Percentiles rank a stretch among this genome's conserved stretches.
Evolutionary conservation across 495 filamentous ascomycete species (phyloP).

Genomic region (Aspergillus carlsbadensis): DNA sequence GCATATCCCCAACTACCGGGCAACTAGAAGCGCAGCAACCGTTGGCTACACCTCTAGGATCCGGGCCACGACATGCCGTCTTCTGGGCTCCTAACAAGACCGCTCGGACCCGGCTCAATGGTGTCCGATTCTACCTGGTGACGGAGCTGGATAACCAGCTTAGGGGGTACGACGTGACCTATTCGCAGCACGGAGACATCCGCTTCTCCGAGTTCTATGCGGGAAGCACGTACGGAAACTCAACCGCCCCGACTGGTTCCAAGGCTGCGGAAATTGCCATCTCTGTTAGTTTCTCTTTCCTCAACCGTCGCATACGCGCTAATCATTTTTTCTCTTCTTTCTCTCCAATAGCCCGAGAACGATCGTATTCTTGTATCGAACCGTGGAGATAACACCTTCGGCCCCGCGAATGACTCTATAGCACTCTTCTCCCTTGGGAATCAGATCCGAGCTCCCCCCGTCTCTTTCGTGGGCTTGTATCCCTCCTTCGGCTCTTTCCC

Average conservation of each 20-base stretch:
- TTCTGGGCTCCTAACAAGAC: conserved; percentile 44
- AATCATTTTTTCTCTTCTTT: not conserved
- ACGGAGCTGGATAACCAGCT: conserved; percentile 57
- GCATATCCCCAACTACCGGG: conserved; percentile 34
- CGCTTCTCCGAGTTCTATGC: conserved; percentile 41
- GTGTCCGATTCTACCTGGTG: conserved; percentile 54
- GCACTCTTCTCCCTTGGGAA: conserved; percentile 27
- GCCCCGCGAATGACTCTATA: conserved; percentile 40
- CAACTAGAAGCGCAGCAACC: conserved; percentile 12
- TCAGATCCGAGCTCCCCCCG: conserved; percentile 16
- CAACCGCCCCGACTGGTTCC: conserved; percentile 31
- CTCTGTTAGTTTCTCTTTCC: conserved; percentile 44
- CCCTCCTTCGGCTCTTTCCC: conserved; percentile 40
- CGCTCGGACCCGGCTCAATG: not conserved
- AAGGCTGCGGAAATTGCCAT: conserved; percentile 59
- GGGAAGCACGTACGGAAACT: conserved; percentile 45
- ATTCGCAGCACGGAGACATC: conserved; percentile 30
- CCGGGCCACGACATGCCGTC: conserved; percentile 60
- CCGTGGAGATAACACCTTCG: conserved; percentile 54
- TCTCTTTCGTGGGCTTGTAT: conserved; percentile 30
- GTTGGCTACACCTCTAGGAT: conserved; percentile 37
- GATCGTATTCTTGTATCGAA: conserved; percentile 50
- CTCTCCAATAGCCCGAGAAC: conserved; percentile 26
- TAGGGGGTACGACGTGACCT: conserved; percentile 52
- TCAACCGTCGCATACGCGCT: not conserved